Evolutionary conservation across 805 yeast species (phyloP).

Genomic region (Zygosaccharomyces kombuchaensis): DNA sequence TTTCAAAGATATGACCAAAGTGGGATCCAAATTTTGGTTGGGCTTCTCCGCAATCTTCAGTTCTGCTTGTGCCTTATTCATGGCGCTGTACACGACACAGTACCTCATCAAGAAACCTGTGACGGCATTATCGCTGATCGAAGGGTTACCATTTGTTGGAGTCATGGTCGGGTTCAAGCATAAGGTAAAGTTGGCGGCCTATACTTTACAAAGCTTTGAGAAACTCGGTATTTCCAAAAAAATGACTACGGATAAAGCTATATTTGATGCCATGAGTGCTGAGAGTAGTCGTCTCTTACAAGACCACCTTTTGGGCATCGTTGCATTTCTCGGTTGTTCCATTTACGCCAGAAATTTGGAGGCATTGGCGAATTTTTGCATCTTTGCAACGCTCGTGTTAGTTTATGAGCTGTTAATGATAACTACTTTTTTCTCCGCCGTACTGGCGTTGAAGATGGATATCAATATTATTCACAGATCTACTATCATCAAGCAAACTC

Average conservation of each 20-base stretch:
- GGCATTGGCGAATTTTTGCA: slow-evolving; percentile 76
- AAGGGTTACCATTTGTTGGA: slow-evolving; percentile 90
- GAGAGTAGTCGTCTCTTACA: slow-evolving; percentile 46
- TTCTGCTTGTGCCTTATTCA: slow-evolving; percentile 75
- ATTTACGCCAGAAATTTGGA: slow-evolving; percentile 60
- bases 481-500: slow-evolving; percentile 64
- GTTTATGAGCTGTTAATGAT: slow-evolving; percentile 66
- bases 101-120: slow-evolving; percentile 55
- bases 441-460: slow-evolving; percentile 81
- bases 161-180: slow-evolving; percentile 89
- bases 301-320: slow-evolving; percentile 71
- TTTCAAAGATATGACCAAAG: slow-evolving; percentile 65
- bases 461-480: slow-evolving; percentile 80
- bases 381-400: slow-evolving; percentile 65
- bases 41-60: slow-evolving; percentile 73
- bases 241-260: slow-evolving; percentile 25
- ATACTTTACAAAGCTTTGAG: slow-evolving; percentile 43
- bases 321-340: slow-evolving; percentile 61
- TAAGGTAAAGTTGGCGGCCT: slow-evolving; percentile 65
- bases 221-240: slow-evolving; percentile 33
- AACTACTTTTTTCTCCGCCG: slow-evolving; percentile 75
- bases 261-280: slow-evolving; percentile 37
- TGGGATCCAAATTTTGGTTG: slow-evolving; percentile 86
- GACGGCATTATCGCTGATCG: slow-evolving; percentile 70
- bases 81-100: slow-evolving; percentile 65